Conservation (phyloP, 345 rosid genomes). For the Eucalyptus curtisii region DNA sequence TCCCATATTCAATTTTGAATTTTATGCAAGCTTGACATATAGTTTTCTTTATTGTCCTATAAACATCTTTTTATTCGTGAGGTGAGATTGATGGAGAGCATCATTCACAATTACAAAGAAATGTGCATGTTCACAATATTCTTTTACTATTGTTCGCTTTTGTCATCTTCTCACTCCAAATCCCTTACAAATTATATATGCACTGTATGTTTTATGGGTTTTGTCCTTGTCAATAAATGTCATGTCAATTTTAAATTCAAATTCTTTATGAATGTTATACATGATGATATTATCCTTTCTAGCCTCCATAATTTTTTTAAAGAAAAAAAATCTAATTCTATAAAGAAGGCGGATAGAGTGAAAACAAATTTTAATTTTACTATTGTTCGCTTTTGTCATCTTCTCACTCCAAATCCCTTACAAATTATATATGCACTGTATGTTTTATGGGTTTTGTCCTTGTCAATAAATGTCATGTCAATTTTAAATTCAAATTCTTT, state of each 20-base stretch:
- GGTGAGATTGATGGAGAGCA: rapidly evolving
- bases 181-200: no score
- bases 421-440: rapidly evolving
- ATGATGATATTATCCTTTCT: neutral
- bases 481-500: no score
- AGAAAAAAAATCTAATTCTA: neutral
- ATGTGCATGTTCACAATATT: neutral
- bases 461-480: rapidly evolving
- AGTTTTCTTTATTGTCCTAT: no score
- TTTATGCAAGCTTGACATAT: neutral
- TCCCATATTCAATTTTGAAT: rapidly evolving
- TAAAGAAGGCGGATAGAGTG: rapidly evolving
- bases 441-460: neutral
- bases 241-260: neutral
- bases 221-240: rapidly evolving
- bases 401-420: neutral
- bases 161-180: neutral
- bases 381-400: no score
- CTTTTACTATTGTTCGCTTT: no score
- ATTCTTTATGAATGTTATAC: neutral
- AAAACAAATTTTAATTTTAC: neutral
- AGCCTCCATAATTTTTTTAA: neutral
- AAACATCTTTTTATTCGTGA: no score
- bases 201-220: no score
- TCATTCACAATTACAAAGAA: no score